Conservation (phyloP, 2,329 filamentous ascomycete genomes). For the Exophiala aquamarina region DNA sequence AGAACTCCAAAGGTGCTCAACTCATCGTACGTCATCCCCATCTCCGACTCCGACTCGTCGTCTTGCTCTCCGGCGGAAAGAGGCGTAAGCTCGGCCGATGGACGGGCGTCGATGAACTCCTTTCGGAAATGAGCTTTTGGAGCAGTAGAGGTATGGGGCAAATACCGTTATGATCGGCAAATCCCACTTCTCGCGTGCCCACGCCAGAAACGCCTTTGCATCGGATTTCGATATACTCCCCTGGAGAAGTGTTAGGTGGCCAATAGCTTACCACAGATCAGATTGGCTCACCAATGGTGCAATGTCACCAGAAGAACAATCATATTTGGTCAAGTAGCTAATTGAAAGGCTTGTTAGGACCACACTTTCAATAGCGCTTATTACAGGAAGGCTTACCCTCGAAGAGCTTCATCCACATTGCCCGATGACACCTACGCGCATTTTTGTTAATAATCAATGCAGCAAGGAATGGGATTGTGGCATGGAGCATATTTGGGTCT, state of each 20-base stretch:
- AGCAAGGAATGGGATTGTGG: not conserved
- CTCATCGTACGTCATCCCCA: conserved; percentile 53
- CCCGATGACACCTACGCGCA: conserved; percentile 41
- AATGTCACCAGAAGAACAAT: conserved; percentile 57
- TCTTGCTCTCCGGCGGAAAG: conserved; percentile 60
- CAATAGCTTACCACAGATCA: not conserved
- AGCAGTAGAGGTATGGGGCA: not conserved
- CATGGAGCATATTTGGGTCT: not conserved
- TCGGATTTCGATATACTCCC: conserved; percentile 64
- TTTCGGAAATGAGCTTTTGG: conserved; percentile 41
- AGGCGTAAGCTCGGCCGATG: conserved; percentile 66
- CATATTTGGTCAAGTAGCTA: conserved; percentile 71
- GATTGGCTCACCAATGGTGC: conserved; percentile 57
- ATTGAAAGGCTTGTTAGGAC: conserved; percentile 43
- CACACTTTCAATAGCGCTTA: conserved; percentile 16
- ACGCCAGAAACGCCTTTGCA: conserved; percentile 70
- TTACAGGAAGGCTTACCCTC: conserved; percentile 36
- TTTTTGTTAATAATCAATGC: not conserved
- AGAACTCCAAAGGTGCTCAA: conserved; percentile 54
- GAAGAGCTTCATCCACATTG: conserved; percentile 57
- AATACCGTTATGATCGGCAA: conserved; percentile 52
- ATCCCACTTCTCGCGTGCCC: conserved; percentile 58
- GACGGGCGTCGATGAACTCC: conserved; percentile 63
- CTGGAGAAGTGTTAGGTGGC: conserved; percentile 31
- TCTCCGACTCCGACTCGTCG: conserved; percentile 58